These are phyloP conservation scores for Drechslerella stenobrocha DNA, from an alignment of 2,329 filamentous ascomycete species.

Conservation along the genomic window DNA sequence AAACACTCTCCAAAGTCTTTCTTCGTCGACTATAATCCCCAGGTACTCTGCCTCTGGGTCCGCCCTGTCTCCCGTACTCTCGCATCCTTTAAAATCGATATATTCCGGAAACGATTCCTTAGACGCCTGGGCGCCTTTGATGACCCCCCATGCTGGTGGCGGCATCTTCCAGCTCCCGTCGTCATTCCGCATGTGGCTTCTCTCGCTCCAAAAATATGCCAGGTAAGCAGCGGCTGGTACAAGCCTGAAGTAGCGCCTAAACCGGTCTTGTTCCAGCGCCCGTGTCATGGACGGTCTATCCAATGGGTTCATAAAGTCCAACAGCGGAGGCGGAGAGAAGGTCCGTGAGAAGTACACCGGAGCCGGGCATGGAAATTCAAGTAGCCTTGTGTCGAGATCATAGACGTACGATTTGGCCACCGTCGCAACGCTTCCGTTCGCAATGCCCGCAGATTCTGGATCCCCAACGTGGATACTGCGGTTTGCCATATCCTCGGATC, in stretches of 20 bases:
- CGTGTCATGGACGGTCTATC: constrained; percentile 20
- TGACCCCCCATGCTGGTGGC: constrained; percentile 24
- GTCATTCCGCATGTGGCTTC: constrained; percentile 49
- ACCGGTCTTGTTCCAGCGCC: constrained; percentile 16
- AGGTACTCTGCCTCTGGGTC: constrained; percentile 22
- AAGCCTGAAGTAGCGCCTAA: constrained; percentile 46
- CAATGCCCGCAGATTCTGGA: background rate
- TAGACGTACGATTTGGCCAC: constrained; percentile 42
- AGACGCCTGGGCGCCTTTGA: constrained; percentile 10
- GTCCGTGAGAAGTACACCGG: constrained; percentile 49
- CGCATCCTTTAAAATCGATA: constrained; percentile 23
- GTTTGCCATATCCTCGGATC: background rate
- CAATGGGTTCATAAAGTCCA: constrained; percentile 12
- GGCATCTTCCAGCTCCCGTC: constrained; percentile 21
- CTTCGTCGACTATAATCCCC: constrained; percentile 25
- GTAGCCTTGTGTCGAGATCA: constrained; percentile 50
- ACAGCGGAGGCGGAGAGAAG: constrained; percentile 41
- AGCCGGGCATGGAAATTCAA: constrained; percentile 48
- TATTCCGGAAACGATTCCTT: constrained; percentile 32
- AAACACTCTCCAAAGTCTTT: constrained; percentile 33
- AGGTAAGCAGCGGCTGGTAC: constrained; percentile 46
- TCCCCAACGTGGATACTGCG: background rate
- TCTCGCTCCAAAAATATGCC: constrained; percentile 48
- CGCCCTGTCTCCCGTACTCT: background rate
- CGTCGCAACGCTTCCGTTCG: background rate